Evolutionary conservation across 139 green algal species (phyloP).

Genomic region (Chlamydomonas incerta): DNA sequence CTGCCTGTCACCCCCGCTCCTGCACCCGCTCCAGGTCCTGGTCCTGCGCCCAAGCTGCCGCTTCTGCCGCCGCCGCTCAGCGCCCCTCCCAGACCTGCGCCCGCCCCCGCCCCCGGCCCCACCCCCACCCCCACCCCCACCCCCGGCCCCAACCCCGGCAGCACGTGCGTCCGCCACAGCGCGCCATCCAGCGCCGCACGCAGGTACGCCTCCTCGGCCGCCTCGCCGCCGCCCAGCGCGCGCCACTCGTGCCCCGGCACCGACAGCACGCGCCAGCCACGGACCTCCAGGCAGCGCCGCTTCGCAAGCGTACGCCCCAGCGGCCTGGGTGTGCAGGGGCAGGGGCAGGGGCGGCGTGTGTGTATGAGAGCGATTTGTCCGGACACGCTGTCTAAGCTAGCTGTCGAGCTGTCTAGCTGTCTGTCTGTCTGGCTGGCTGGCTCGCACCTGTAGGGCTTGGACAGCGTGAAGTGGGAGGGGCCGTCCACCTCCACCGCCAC

Average conservation of each 20-base stretch:
- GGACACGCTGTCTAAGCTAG: too few relatives aligned
- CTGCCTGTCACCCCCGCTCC: too few relatives aligned
- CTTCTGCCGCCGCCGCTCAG: too few relatives aligned
- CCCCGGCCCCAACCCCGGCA: background rate
- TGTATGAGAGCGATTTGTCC: background rate
- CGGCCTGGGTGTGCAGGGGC: background rate
- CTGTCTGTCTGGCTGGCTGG: too few relatives aligned
- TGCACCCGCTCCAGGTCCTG: too few relatives aligned
- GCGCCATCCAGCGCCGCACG: constrained; percentile 20
- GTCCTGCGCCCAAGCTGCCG: too few relatives aligned
- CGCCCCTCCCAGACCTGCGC: too few relatives aligned
- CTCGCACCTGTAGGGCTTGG: constrained; percentile 37
- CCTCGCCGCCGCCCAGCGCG: background rate
- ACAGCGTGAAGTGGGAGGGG: constrained; percentile 68
- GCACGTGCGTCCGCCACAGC: constrained; percentile 40
- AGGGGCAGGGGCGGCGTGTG: too few relatives aligned
- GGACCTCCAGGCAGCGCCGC: constrained; percentile 59
- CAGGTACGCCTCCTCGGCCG: constrained; percentile 27
- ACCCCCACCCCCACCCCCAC: too few relatives aligned
- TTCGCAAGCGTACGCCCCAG: constrained; percentile 59
- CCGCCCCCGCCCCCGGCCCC: too few relatives aligned
- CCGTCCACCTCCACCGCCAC: constrained; percentile 78
- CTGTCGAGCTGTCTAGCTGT: too few relatives aligned
- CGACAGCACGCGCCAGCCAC: constrained; percentile 66
- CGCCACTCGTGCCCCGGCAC: constrained; percentile 63